Evolutionary conservation across 768 basidiomycete genomes (phyloP), one percentile per base, ranked within the genome.

Genomic region (Psilocybe cubensis): DNA sequence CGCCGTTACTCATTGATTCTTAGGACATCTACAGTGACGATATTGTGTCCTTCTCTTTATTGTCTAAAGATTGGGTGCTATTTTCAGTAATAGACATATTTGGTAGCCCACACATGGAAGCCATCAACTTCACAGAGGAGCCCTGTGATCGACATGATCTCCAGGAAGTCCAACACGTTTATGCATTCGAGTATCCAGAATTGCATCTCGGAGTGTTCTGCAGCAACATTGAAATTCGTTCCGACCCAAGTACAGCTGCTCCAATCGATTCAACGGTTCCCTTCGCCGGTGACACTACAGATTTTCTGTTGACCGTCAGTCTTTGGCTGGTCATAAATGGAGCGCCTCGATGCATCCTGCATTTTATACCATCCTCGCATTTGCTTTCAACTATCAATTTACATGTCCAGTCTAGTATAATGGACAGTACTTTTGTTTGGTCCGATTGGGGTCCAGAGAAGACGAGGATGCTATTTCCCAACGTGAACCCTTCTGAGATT

Each of bases 161-260:
- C 8, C 57, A 66, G 18, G 67, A 74, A 2, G 59, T 74, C 46
- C 62, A 72, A 28, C 74, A 74, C 56, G 61, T 66, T 21, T 72
- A 76, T 63, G 67, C 68, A 0, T 81, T 87, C 52, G 58, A 66
- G 35, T 82, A 74, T 60, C 84, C 85, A 3, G 41, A 60, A 2
- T 66, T 81, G 28, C 54, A 59, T 12, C 55, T 63, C 1, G 62
- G 52, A 57, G 68, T 72, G 14, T 64, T 54, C 20, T 62, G 72
- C 9, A 53, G 74, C 49, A 67, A 64, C 29, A 69, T 84, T 44
- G 68, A 75, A 38, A 73, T 87, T 23, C 83, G 81, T 33, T 79
- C 81, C 25, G 84, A 86, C 65, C 83, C 85, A 23, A 70, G 79
- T n/a, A 78, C 82, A 4, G 62, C 63, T 31, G 84, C 80, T 77